A percentile compares a stretch with the other conserved stretches of the same genome.
Conservation (phyloP, 2,329 filamentous ascomycete species). For the Fusarium nisikadoi region DNA sequence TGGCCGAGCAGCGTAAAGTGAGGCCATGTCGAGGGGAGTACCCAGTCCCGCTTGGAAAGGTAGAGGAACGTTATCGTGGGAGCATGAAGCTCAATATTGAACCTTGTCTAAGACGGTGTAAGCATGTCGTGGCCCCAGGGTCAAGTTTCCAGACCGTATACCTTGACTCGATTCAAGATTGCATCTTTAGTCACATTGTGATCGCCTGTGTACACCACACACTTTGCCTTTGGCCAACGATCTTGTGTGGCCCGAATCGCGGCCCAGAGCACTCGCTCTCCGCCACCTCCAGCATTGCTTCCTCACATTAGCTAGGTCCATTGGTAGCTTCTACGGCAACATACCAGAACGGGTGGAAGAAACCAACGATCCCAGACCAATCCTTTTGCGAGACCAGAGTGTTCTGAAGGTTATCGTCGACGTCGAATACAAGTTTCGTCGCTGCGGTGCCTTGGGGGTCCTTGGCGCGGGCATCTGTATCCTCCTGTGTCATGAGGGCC, state of each 20-base stretch:
- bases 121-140: background rate
- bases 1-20: conserved; percentile 95
- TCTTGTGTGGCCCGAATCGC: conserved; percentile 91
- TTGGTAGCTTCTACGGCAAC: conserved; percentile 39
- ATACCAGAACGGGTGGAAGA: conserved; percentile 98
- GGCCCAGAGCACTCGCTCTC: conserved; percentile 95
- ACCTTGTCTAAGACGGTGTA: conserved; percentile 70
- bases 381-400: conserved; percentile 58
- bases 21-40: conserved; percentile 88
- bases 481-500: conserved; percentile 59
- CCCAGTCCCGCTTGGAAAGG: conserved; percentile 85
- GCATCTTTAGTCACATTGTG: conserved; percentile 84
- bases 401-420: conserved; percentile 47
- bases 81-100: conserved; percentile 90
- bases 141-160: conserved; percentile 49
- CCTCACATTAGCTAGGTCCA: conserved; percentile 15
- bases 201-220: conserved; percentile 95
- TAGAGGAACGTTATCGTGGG: conserved; percentile 90
- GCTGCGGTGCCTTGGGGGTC: conserved; percentile 56
- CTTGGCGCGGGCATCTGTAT: conserved; percentile 52
- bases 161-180: conserved; percentile 82
- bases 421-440: conserved; percentile 69
- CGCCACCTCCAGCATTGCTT: conserved; percentile 94
- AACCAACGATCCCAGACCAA: conserved; percentile 89
- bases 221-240: conserved; percentile 87